These are phyloP conservation scores for Paramecium sexaurelia DNA, from an alignment of 73 alveolate species.

Conservation along the genomic window DNA sequence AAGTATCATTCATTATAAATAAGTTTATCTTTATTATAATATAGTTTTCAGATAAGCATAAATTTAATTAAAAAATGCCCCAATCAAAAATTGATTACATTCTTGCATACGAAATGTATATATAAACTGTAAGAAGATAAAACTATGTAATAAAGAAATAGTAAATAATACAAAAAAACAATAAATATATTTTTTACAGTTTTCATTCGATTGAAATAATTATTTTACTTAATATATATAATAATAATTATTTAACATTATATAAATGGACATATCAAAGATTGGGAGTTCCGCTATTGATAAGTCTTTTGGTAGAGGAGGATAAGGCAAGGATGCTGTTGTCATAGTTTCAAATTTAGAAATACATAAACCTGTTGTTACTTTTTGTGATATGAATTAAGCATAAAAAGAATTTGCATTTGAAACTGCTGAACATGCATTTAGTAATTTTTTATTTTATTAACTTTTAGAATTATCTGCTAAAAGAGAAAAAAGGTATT, in stretches of 20 bases:
- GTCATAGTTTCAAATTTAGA: slow-evolving; percentile 49
- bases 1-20: neutral
- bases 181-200: too few species aligned
- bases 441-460: neutral
- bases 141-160: too few species aligned
- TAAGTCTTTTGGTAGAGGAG: slow-evolving; percentile 40
- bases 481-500: slow-evolving; percentile 58
- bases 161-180: too few species aligned
- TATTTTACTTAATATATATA: neutral
- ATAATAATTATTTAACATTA: neutral
- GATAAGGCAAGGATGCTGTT: neutral
- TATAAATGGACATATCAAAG: slow-evolving; percentile 26
- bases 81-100: neutral
- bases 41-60: neutral
- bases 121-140: too few species aligned
- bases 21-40: neutral
- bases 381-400: slow-evolving; percentile 61
- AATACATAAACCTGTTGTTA: slow-evolving; percentile 62
- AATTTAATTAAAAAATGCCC: neutral
- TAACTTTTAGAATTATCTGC: neutral
- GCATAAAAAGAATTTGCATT: slow-evolving; percentile 67
- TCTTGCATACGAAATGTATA: neutral
- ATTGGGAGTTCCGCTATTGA: neutral
- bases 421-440: slow-evolving; percentile 65
- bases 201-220: neutral